Conservation (phyloP, 116 monocot species). For the Papilionanthe hybrid region DNA sequence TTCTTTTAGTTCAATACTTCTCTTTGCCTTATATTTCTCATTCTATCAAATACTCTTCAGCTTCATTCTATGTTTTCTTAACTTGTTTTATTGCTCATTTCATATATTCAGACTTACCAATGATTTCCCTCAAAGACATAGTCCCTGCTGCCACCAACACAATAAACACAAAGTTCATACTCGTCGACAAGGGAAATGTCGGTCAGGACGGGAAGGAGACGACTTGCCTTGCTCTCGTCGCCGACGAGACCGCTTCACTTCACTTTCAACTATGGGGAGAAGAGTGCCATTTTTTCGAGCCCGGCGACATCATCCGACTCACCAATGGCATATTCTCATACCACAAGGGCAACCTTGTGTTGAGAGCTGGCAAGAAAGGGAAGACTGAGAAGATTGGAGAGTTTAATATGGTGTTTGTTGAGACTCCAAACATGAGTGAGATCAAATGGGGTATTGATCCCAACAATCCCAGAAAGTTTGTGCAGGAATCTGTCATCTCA, state of each 20-base stretch:
- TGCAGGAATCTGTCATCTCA: constrained; percentile 30
- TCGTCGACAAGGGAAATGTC: constrained; percentile 54
- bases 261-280: constrained; percentile 86
- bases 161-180: constrained; percentile 64
- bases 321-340: constrained; percentile 82
- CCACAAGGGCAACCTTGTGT: constrained; percentile 57
- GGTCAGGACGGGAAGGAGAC: constrained; percentile 43
- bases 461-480: constrained; percentile 29
- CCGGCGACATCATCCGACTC: constrained; percentile 73
- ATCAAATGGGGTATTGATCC: constrained; percentile 39
- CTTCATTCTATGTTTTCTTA: too few species aligned
- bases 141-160: constrained; percentile 74
- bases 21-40: too few species aligned
- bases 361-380: constrained; percentile 78
- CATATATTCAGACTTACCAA: neutral
- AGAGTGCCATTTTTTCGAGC: constrained; percentile 74
- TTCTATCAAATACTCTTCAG: too few species aligned
- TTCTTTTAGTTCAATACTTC: too few species aligned
- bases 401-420: constrained; percentile 86
- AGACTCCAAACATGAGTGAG: constrained; percentile 91
- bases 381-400: constrained; percentile 68
- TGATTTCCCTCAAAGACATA: constrained; percentile 60
- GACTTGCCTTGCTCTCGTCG: constrained; percentile 67
- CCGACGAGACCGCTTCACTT: constrained; percentile 77
- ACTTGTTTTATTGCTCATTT: neutral